Base-by-base conservation (phyloP, 129 eudicot genomes). In the Helianthus annuus region DNA sequence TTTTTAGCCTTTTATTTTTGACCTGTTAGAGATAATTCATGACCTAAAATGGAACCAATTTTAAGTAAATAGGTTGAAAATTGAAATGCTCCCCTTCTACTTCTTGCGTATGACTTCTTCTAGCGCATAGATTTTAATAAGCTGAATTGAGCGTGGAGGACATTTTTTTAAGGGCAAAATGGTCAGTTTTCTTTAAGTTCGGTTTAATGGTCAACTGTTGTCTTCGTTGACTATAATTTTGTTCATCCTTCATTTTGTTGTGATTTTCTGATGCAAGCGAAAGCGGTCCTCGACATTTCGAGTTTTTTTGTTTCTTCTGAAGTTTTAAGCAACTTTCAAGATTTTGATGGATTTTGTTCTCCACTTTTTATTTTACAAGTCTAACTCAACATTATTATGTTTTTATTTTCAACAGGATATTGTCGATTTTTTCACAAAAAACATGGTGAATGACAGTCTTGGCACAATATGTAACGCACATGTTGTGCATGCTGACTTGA, bases 401-500 rank as follows among this genome's bases (percentile, higher is more conserved):
- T 38, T 38, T 38, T 3, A 11, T 36, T 49, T 36, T 17, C 68
- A 63, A 38, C 68, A 63, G 68, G 49, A 63, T 24, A 15, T 63
- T 14, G n/a, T 63, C 12, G 68, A 39, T 0, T 63, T 63, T 16
- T 63, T 63, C 29, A 63, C 49, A 39, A 63, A 39, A 15, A 63
- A 63, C 48, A 63, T 63, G 68, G 68, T 63, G 0, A 63, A 63
- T 9, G 68, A 63, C 49, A 63, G 68, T 10, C 49, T 63, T 7
- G 68, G 68, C 27, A 63, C 49, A 39, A 63, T 63, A 0, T 63
- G 68, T 22, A 63, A 63, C 32, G 68, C 68, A 1, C 68, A 63
- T 63, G 68, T 63, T 38, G 68, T 63, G 16, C 68, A 63, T 63
- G 48, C 68, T 39, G 68, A 63, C 29, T 2, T 15, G 27, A 63